Percentiles rank a stretch among this genome's conserved stretches.
Evolutionary conservation across 2,329 filamentous ascomycete genomes (phyloP).

Genomic region (Colletotrichum higginsianum): DNA sequence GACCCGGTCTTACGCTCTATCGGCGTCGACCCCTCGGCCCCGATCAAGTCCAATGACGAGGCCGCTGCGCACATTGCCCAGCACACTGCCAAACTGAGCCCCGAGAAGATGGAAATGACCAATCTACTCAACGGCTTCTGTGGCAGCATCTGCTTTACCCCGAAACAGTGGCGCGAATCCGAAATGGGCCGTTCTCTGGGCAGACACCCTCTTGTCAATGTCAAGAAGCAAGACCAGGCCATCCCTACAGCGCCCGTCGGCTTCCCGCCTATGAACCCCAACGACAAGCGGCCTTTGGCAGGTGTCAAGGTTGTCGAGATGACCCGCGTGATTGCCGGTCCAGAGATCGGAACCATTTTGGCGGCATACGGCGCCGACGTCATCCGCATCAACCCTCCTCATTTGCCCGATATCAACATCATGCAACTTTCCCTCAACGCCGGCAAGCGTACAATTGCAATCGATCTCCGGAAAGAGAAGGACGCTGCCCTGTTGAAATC

Average conservation of each 20-base stretch:
- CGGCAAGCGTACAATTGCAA: constrained; percentile 61
- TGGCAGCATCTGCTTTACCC: constrained; percentile 35
- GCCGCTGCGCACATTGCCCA: constrained; percentile 27
- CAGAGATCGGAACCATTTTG: constrained; percentile 59
- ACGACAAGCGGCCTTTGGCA: constrained; percentile 55
- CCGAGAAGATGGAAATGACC: constrained; percentile 34
- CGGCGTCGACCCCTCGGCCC: constrained; percentile 53
- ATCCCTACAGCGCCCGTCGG: constrained; percentile 51
- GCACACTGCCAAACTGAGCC: constrained; percentile 27
- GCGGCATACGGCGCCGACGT: constrained; percentile 63
- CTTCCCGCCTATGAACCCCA: constrained; percentile 49
- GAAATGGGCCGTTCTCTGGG: constrained; percentile 34
- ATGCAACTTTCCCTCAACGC: constrained; percentile 60
- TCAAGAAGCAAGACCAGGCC: constrained; percentile 52
- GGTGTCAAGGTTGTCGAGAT: constrained; percentile 67
- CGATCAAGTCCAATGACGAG: constrained; percentile 26
- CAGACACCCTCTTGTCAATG: constrained; percentile 54
- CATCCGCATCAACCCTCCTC: constrained; percentile 59
- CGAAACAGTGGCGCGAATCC: constrained; percentile 34
- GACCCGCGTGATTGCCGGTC: constrained; percentile 63
- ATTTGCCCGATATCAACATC: constrained; percentile 58
- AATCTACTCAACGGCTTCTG: constrained; percentile 36
- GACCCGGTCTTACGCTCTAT: constrained; percentile 60
- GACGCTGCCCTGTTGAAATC: constrained; percentile 57
- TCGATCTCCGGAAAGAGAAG: constrained; percentile 62